These are phyloP conservation scores for Leccinum uliginosum DNA, from an alignment of 768 basidiomycete genomes.

Conservation along the genomic window DNA sequence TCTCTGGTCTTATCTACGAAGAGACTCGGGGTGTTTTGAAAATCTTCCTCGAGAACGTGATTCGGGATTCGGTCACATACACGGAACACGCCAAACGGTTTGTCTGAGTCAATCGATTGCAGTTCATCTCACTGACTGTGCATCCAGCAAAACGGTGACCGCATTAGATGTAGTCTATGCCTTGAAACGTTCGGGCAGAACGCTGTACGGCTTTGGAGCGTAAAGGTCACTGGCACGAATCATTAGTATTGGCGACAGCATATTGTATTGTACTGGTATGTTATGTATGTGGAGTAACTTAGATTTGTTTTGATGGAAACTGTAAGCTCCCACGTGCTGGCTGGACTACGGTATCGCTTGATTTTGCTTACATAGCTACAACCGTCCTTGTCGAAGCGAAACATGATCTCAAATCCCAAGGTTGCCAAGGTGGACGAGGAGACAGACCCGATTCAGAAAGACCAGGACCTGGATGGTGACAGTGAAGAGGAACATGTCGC, in stretches of 20 bases:
- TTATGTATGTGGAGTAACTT: not conserved
- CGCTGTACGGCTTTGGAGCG: slow-evolving; percentile 78
- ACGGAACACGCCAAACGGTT: slow-evolving; percentile 84
- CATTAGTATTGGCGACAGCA: not conserved
- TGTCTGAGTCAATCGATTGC: not conserved
- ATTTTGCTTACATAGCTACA: not conserved
- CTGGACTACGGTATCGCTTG: not conserved
- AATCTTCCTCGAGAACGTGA: slow-evolving; percentile 78
- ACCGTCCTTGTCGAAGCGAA: not conserved
- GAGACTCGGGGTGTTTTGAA: slow-evolving; percentile 90
- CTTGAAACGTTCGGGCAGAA: slow-evolving; percentile 67
- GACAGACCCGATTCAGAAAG: slow-evolving; percentile 9
- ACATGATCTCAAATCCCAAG: slow-evolving; percentile 20
- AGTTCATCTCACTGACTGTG: slow-evolving; percentile 1
- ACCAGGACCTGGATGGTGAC: slow-evolving; percentile 26
- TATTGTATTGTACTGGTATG: slow-evolving; percentile 9
- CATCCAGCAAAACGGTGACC: slow-evolving; percentile 63
- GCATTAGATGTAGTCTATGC: slow-evolving; percentile 84
- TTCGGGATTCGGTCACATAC: slow-evolving; percentile 88
- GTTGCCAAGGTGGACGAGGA: slow-evolving; percentile 13
- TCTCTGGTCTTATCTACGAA: slow-evolving; percentile 80
- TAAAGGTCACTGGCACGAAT: slow-evolving; percentile 19
- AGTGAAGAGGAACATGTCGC: slow-evolving; percentile 32
- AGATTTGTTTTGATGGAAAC: not conserved
- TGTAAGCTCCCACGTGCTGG: not conserved